Conservation (phyloP, 1,139 yeast species). For the Geotrichum candidum region DNA sequence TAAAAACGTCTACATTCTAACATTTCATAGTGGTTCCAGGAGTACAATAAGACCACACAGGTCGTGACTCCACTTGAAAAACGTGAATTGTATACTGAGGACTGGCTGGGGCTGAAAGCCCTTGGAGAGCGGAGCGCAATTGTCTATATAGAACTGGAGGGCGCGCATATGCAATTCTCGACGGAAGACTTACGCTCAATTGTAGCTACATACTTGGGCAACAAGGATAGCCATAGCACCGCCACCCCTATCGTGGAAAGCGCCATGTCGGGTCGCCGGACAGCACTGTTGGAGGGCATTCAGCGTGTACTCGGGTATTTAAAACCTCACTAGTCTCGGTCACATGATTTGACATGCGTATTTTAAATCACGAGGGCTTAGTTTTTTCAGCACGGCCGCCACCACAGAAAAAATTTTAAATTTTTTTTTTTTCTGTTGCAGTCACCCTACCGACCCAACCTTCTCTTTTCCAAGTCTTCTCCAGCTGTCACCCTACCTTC, state of each 20-base stretch:
- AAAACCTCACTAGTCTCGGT: not conserved
- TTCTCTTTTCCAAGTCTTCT: not conserved
- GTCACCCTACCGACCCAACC: slow-evolving; percentile 5
- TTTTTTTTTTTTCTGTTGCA: not conserved
- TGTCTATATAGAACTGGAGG: slow-evolving; percentile 49
- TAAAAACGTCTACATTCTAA: not conserved
- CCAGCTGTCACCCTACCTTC: slow-evolving; percentile 8
- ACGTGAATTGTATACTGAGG: slow-evolving; percentile 46
- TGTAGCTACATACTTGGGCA: not conserved
- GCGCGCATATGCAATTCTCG: slow-evolving; percentile 60
- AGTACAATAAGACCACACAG: slow-evolving; percentile 44
- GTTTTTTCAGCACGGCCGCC: not conserved
- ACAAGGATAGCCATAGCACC: not conserved
- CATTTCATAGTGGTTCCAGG: slow-evolving; percentile 43
- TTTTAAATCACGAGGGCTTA: not conserved
- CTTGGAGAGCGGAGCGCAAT: slow-evolving; percentile 44
- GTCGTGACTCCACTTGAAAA: slow-evolving; percentile 43
- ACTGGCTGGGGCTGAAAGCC: slow-evolving; percentile 53
- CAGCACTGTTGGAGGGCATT: not conserved
- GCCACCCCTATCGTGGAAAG: not conserved
- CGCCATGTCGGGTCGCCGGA: not conserved
- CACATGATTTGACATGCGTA: not conserved
- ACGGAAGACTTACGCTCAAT: slow-evolving; percentile 1
- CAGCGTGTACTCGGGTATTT: not conserved
- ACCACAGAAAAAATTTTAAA: not conserved